Evolutionary conservation across 345 rosid species (phyloP), one percentile per base, ranked within the genome.

Genomic region (Raphanus raphanistrum): DNA sequence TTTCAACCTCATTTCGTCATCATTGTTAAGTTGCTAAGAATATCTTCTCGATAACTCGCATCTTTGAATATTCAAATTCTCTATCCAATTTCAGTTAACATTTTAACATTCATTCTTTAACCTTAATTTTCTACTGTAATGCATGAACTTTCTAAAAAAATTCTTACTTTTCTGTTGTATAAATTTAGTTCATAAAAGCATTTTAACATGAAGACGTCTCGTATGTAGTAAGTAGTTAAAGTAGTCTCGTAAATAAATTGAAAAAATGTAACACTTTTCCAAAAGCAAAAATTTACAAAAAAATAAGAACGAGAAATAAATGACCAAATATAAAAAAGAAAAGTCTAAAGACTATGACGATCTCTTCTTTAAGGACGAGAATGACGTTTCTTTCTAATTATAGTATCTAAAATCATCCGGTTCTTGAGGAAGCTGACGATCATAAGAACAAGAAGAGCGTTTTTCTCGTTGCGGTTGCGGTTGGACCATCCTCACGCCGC

Each of bases 401-500:
- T 74, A 80, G 75, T 74, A 80, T 38, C 68, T 80, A 63, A 79
- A 79, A 52, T 74, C 32, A 0, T 57, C 68, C 57, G 31, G 68
- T 65, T 74, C 72, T 50, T 69, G 75, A 54, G 1, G 78, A 72
- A 61, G 73, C 78, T 67, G 82, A 60, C 62, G 77, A 60, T 73
- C 63, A 28, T 33, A 45, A 13, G 76, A 71, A 70, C 41, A 76
- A 33, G 80, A 72, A 55, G 76, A 64, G 21, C 78, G 81, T 60
- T 59, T 28, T 21, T 72, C 58, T 61, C 66, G 57, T 50, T 45
- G 82, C n/a, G 74, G 57, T 50, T 45, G 82, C n/a, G 74, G 71
- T 74, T 79, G 82, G 1, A 16, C 68, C 93, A 86, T 92, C 61
- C 89, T 81, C 28, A 86, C 79, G 15, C 94, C 87, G 68, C 98